Percentiles rank a stretch among this genome's conserved stretches.
Conservation (phyloP, 345 rosid genomes). For the Dimocarpus longan region DNA sequence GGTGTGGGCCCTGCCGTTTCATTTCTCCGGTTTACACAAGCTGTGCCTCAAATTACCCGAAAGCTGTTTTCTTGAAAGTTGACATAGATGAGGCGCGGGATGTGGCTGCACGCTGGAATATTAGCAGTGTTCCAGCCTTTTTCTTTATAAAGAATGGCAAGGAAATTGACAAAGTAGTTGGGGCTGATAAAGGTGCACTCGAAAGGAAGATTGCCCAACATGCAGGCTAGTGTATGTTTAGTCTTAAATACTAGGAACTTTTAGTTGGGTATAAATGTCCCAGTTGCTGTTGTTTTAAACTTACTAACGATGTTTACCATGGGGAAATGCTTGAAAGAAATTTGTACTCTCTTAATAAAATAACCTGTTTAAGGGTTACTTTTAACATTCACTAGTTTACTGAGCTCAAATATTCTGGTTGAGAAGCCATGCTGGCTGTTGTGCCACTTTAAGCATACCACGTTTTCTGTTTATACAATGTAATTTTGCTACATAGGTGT, state of each 20-base stretch:
- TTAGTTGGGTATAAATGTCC: background rate
- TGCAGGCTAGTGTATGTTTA: conserved; percentile 35
- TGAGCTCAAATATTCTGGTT: background rate
- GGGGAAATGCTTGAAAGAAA: background rate
- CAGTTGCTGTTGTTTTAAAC: background rate
- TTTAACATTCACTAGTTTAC: background rate
- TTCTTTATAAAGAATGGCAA: conserved; percentile 72
- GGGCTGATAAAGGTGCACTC: conserved; percentile 77
- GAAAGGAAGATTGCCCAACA: conserved; percentile 68
- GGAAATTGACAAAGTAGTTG: conserved; percentile 84
- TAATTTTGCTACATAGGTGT: background rate
- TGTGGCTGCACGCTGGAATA: conserved; percentile 65
- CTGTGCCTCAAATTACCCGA: conserved; percentile 68
- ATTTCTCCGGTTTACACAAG: conserved; percentile 77
- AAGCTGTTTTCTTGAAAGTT: conserved; percentile 78
- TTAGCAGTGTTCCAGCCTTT: conserved; percentile 78
- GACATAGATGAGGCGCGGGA: conserved; percentile 69
- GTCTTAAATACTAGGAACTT: background rate
- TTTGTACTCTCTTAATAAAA: background rate
- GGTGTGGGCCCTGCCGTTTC: conserved; percentile 96
- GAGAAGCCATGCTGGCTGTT: background rate
- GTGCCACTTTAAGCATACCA: background rate
- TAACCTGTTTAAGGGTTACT: background rate
- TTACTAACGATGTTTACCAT: background rate
- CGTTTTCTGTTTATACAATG: background rate